Evolutionary conservation across 2,329 filamentous ascomycete genomes (phyloP).

Genomic region (Phialophora chinensis): DNA sequence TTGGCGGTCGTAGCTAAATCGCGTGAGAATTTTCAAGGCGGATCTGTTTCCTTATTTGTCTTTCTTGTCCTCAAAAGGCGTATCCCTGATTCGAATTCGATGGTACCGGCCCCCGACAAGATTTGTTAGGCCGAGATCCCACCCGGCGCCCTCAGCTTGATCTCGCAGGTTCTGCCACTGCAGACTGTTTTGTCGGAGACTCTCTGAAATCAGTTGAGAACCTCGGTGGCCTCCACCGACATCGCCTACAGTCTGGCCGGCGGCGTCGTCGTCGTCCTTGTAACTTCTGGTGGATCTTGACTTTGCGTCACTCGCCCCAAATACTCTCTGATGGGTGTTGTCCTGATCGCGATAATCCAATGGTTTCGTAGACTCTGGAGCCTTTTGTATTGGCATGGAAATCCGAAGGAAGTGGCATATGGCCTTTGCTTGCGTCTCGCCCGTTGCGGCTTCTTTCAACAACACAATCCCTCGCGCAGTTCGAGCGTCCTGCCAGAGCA

Average conservation of each 20-base stretch:
- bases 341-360: not conserved
- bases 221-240: not conserved
- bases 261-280: slow-evolving; percentile 4
- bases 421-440: slow-evolving; percentile 61
- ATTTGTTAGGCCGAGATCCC: slow-evolving; percentile 35
- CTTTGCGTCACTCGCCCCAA: not conserved
- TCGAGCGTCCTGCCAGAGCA: slow-evolving; percentile 63
- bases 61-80: slow-evolving; percentile 27
- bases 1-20: not conserved
- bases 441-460: slow-evolving; percentile 63
- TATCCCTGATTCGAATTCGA: slow-evolving; percentile 21
- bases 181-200: slow-evolving; percentile 25
- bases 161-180: slow-evolving; percentile 27
- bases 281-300: not conserved
- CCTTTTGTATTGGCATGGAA: slow-evolving; percentile 9
- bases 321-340: not conserved
- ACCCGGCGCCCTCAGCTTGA: slow-evolving; percentile 30
- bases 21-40: slow-evolving; percentile 2
- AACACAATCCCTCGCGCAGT: slow-evolving; percentile 61
- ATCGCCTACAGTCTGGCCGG: not conserved
- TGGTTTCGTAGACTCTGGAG: slow-evolving; percentile 37
- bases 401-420: slow-evolving; percentile 62
- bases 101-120: slow-evolving; percentile 27
- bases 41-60: slow-evolving; percentile 24
- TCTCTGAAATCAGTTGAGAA: slow-evolving; percentile 20